These are phyloP conservation scores for Arthrobotrys sphaeroides DNA, from an alignment of 2,329 filamentous ascomycete species.

Conservation along the genomic window DNA sequence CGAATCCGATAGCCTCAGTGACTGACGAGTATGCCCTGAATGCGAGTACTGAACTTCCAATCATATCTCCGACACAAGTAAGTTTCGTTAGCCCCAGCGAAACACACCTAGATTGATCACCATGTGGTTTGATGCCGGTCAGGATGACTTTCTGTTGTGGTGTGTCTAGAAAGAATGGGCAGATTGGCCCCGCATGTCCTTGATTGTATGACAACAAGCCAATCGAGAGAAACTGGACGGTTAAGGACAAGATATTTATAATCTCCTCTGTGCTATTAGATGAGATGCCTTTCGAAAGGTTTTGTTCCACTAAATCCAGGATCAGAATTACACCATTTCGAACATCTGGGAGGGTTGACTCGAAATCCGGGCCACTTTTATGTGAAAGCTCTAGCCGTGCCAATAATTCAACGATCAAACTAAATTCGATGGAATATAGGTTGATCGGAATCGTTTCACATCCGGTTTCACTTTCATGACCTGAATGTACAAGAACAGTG, in stretches of 20 bases:
- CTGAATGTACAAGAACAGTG: background rate
- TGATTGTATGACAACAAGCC: conserved; percentile 20
- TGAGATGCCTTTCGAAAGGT: background rate
- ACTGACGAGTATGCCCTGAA: background rate
- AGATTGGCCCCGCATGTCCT: background rate
- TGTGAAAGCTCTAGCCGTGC: background rate
- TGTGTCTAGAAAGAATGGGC: conserved; percentile 26
- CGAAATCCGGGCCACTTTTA: background rate
- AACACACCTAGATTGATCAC: background rate
- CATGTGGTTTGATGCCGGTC: background rate
- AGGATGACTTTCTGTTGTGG: conserved; percentile 13
- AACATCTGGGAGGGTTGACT: background rate
- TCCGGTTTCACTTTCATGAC: background rate
- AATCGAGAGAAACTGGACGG: conserved; percentile 8
- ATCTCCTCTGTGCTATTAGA: background rate
- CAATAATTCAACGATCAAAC: background rate
- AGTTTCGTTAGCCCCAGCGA: background rate
- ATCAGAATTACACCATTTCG: background rate
- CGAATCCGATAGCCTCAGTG: background rate
- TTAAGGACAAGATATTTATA: background rate
- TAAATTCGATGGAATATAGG: background rate
- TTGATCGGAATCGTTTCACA: background rate
- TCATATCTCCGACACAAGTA: conserved; percentile 25
- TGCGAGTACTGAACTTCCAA: background rate
- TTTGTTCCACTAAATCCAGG: background rate